Conservation (phyloP, 306 rosid genomes). For the Senna tora region DNA sequence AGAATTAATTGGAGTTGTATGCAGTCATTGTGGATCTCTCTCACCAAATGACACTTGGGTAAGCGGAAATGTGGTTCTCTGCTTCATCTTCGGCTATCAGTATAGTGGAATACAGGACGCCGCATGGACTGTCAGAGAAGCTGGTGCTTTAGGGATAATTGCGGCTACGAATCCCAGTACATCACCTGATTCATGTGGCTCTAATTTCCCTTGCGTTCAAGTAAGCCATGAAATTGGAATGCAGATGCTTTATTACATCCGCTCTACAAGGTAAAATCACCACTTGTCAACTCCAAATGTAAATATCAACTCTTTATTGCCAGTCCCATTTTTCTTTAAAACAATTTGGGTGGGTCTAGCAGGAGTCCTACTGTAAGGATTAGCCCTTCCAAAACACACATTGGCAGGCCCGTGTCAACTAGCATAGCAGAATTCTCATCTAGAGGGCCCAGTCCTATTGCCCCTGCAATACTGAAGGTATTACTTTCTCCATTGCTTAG, state of each 20-base stretch:
- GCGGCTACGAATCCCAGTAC: slow-evolving; percentile 39
- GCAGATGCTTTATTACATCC: slow-evolving; percentile 46
- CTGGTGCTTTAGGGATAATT: slow-evolving; percentile 47
- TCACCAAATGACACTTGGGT: slow-evolving; percentile 35
- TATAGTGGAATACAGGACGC: neutral
- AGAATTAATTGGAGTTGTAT: neutral
- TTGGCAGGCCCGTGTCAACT: slow-evolving; percentile 50
- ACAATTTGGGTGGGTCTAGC: neutral
- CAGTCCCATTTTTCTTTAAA: neutral
- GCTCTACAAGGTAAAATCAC: slow-evolving; percentile 46
- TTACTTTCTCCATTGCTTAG: neutral
- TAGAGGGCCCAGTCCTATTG: slow-evolving; percentile 58
- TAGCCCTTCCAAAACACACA: slow-evolving; percentile 43
- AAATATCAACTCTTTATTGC: neutral
- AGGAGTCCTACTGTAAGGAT: slow-evolving; percentile 47
- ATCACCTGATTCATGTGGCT: slow-evolving; percentile 14
- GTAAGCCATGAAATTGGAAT: slow-evolving; percentile 50
- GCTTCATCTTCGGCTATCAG: slow-evolving; percentile 40
- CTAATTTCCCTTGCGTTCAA: slow-evolving; percentile 45
- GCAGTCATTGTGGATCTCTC: slow-evolving; percentile 44
- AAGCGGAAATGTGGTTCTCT: slow-evolving; percentile 43
- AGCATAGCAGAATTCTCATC: slow-evolving; percentile 53
- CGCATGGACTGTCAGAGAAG: slow-evolving; percentile 37
- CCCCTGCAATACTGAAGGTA: slow-evolving; percentile 58
- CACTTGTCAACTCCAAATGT: neutral